Evolutionary conservation across 1,284 basidiomycete species (phyloP).

Genomic region (Ganoderma sinense): DNA sequence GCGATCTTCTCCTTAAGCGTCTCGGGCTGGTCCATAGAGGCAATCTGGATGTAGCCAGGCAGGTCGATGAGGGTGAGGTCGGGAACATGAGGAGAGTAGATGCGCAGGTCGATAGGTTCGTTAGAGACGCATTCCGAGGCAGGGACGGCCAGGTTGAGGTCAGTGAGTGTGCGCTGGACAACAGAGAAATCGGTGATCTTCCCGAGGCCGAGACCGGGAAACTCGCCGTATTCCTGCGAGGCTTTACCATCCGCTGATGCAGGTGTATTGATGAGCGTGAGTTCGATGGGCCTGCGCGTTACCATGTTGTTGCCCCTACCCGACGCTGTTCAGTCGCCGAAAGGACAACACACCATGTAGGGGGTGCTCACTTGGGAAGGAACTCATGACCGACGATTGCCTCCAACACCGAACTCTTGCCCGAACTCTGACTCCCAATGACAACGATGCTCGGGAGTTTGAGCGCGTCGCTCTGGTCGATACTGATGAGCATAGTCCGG

Average conservation of each 20-base stretch:
- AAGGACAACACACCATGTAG: conserved; percentile 14
- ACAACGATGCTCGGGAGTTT: conserved; percentile 98
- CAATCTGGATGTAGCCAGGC: conserved; percentile 96
- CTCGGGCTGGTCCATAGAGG: conserved; percentile 96
- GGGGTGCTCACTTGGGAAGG: conserved; percentile 84
- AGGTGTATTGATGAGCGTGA: conserved; percentile 95
- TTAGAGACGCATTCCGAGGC: conserved; percentile 90
- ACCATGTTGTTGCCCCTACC: conserved; percentile 98
- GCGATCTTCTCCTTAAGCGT: conserved; percentile 94
- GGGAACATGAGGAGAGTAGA: conserved; percentile 95
- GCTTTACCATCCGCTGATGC: conserved; percentile 53
- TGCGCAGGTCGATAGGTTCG: conserved; percentile 95
- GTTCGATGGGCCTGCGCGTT: conserved; percentile 96
- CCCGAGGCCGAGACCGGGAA: conserved; percentile 88
- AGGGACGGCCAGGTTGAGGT: conserved; percentile 95
- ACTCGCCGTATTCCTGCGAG: conserved; percentile 92
- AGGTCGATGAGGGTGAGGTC: conserved; percentile 98
- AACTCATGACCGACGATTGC: conserved; percentile 99
- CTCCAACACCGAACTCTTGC: conserved; percentile 97
- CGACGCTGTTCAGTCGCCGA: conserved; percentile 18
- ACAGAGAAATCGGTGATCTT: conserved; percentile 90
- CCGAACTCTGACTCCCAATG: conserved; percentile 97
- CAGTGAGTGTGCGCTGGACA: conserved; percentile 93
- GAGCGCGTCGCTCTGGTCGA: conserved; percentile 94
- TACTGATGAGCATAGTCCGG: conserved; percentile 89